Base-by-base conservation (phyloP, 1,284 basidiomycete species). In the Blastosporella zonata region DNA sequence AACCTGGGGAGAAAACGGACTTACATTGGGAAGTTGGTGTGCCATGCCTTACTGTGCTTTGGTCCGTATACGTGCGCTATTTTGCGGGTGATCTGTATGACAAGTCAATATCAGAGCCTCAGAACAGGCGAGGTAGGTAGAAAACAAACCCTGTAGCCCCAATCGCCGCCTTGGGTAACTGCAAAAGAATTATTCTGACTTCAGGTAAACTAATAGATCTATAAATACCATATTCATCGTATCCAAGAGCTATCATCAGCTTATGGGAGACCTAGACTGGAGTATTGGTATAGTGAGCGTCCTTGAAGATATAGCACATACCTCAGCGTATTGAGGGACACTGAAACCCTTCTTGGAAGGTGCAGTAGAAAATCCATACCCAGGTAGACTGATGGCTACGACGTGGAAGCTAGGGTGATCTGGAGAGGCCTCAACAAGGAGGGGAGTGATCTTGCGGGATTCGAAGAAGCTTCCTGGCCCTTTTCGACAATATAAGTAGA, bases 381-480 rank as follows among this genome's bases (percentile, higher is more conserved):
- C 73, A 1, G 79, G 78, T 6, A 79, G 57, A 47, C 74, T 71
- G 5, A 70, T 53, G 0, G 70, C 72, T 0, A 81, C 76, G 8
- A 81, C 74, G 53, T 83, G 78, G 57, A 84, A 83, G 47, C 70
- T 75, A 1, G 79, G 79, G 34, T 74, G 66, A 2, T 75, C 69
- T 5, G 67, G 39, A 0, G 70, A 68, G 0, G 66, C 59, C 2
- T 65, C 60, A 0, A 67, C 67, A 43, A 83, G 61, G 1, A 81
- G 55, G 0, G 81, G 78, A 0, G 81, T 61, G 0, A 82, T 60
- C 60, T 79, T 82, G 43, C 65, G 63, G 10, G 71, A 73, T 63
- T 84, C 79, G 17, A 77, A 58, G 57, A 82, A 81, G 53, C 69
- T 68, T 25, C 82, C 80, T 0, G 82, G 82, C 81, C 81, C 81